Evolutionary conservation across 768 basidiomycete genomes (phyloP), one percentile per base, ranked within the genome.

Genomic region (Lepiota subincarnata): DNA sequence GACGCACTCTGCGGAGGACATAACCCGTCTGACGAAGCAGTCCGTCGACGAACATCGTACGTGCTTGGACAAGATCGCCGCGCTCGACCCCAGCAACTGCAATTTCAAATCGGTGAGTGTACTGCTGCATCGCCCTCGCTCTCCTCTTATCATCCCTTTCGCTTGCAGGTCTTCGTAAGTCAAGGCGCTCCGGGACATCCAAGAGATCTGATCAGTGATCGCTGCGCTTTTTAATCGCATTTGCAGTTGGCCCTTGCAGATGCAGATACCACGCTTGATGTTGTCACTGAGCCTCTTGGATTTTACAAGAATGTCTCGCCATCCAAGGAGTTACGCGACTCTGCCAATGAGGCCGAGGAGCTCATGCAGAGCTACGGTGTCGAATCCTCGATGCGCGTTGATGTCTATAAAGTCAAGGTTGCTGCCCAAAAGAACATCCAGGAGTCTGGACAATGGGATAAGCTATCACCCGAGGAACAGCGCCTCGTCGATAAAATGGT

Each of bases 301-400:
- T 94, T 95, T 69, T 88, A 92, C 63, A 87, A 91, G 66, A 88
- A 92, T 59, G 89, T 93, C 22, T 87, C 89, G 22, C 72, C 83
- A 1, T 73, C 76, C 51, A 84, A 90, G 64, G 81, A 78, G 39
- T 77, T 94, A n/a, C 81, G 92, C 1, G 91, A 93, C 63, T 88
- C 89, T 0, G 85, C 88, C 3, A 89, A 82, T 51, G 78, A 79
- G 37, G 85, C 86, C 2, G 88, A 92, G 64, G 76, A 80, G n/a
- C 71, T 81, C 28, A 70, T 84, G 14, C 82, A 86, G 51, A 82
- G 90, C 59, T 92, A 81, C 59, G 73, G 73, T 20, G 87, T 92
- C 50, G 88, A 93, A 62, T 74, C 80, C 0, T 85, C 84, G 12
- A 91, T 92, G 87, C 82, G 91, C 11, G 64, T 86, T 45, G 92